Base-by-base conservation (phyloP, 2,329 filamentous ascomycete species). In the Paraphoma sp. region DNA sequence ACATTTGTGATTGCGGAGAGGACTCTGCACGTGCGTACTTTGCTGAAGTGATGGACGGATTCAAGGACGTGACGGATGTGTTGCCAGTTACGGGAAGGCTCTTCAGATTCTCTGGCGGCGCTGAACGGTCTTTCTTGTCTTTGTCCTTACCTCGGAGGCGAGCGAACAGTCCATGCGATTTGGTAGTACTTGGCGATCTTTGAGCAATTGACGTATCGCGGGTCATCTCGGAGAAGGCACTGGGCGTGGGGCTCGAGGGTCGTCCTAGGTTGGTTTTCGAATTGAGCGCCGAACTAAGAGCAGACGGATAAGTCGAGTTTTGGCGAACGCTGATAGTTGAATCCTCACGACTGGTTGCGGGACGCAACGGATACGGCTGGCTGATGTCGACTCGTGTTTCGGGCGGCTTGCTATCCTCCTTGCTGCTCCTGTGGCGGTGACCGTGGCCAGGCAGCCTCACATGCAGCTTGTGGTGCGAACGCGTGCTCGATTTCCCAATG, bases 221-320 rank as follows among this genome's bases (percentile, higher is more conserved):
- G 72, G 77, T 85, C 76, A 80, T 79, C 18, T 80, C 83, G 70
- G 89, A 92, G 65, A 85, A 85, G 42, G 85, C 82, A 75, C 91
- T 95, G 7, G 93, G 90, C 0, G 92, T 91, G 28, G 93, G 92
- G 76, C 93, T 96, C 58, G 90, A 86, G 11, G 91, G 88, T 63
- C 93, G 88, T 64, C 80, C 84, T 73, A 85, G 75, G 18, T 76
- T 81, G 6, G 79, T 79, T 12, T 79, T 77, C 30, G 83, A 84
- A 45, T 78, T 81, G 69, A 84, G 80, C 11, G 82, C 80, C 14
- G 82, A 82, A 56, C 73, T 76, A 58, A 81, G 73, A 12, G 78
- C 71, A 2, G 78, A 79, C 11, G 79, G 77, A 41, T 83, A 57
- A 88, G 87, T 72, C 84, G 62, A 70, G 33, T 67, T 61, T 51